These are phyloP conservation scores for Acacia acuminata DNA, from an alignment of 306 rosid genomes.

Conservation along the genomic window DNA sequence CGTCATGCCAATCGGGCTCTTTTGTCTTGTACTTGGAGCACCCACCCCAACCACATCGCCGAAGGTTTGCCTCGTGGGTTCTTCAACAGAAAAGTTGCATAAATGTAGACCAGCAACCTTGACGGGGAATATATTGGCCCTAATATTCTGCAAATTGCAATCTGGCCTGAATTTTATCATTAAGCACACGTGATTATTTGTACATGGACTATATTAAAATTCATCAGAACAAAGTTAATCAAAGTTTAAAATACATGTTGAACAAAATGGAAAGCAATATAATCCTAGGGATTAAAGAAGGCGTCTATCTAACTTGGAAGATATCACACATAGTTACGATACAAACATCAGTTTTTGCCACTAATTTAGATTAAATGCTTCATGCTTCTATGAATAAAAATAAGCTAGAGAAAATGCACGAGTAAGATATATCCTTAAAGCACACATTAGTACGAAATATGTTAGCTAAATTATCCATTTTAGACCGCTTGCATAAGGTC, in stretches of 20 bases:
- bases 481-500: too few species aligned
- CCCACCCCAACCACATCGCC: too few species aligned
- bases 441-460: too few species aligned
- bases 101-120: too few species aligned
- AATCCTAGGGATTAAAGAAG: too few species aligned
- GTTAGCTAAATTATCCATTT: too few species aligned
- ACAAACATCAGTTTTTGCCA: conserved; percentile 13
- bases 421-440: too few species aligned
- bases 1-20: too few species aligned
- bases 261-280: not conserved
- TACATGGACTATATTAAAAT: conserved; percentile 4
- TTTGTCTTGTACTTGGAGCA: too few species aligned
- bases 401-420: not conserved
- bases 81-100: too few species aligned
- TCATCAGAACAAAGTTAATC: not conserved
- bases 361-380: not conserved
- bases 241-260: not conserved
- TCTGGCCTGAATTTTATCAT: conserved; percentile 78
- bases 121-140: conserved; percentile 79
- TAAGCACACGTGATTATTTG: conserved; percentile 13
- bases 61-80: too few species aligned
- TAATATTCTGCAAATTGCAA: conserved; percentile 93
- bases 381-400: not conserved
- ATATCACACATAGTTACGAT: not conserved
- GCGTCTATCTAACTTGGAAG: not conserved